A percentile compares a stretch with the other conserved stretches of the same genome.
Evolutionary conservation across 2,329 filamentous ascomycete genomes (phyloP).

Genomic region (Exophiala sp.): DNA sequence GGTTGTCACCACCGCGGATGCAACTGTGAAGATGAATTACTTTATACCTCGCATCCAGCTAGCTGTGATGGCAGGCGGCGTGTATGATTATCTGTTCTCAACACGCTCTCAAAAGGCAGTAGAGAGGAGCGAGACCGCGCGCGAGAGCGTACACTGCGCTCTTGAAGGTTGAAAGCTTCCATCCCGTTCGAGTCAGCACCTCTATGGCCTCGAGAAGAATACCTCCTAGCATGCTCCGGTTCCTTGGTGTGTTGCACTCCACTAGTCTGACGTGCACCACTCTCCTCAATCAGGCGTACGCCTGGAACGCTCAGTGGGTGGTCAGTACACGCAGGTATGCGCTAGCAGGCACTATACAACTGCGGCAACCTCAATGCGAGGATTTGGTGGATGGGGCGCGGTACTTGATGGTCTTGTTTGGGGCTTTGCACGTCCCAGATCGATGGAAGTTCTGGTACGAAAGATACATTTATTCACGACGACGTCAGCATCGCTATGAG

Average conservation of each 20-base stretch:
- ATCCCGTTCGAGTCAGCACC: slow-evolving; percentile 11
- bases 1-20: slow-evolving; percentile 12
- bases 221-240: slow-evolving; percentile 3
- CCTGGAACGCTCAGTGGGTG: slow-evolving; percentile 16
- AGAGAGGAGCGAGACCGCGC: slow-evolving; percentile 10
- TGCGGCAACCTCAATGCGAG: slow-evolving; percentile 9
- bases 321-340: slow-evolving; percentile 7
- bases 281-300: slow-evolving; percentile 12
- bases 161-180: slow-evolving; percentile 19
- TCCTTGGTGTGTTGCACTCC: slow-evolving; percentile 10
- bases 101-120: slow-evolving; percentile 15
- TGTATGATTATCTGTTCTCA: slow-evolving; percentile 23
- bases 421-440: slow-evolving; percentile 3
- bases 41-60: slow-evolving; percentile 19
- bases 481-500: neutral
- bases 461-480: no score
- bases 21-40: slow-evolving; percentile 16
- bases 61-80: slow-evolving; percentile 20
- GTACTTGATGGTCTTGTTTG: slow-evolving; percentile 9
- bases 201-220: slow-evolving; percentile 1
- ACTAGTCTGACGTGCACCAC: slow-evolving; percentile 16
- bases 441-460: slow-evolving; percentile 14
- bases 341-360: slow-evolving; percentile 1
- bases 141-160: slow-evolving; percentile 10
- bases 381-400: slow-evolving; percentile 14